Conservation (phyloP, 495 filamentous ascomycete genomes). For the Annulohypoxylon stygium region DNA sequence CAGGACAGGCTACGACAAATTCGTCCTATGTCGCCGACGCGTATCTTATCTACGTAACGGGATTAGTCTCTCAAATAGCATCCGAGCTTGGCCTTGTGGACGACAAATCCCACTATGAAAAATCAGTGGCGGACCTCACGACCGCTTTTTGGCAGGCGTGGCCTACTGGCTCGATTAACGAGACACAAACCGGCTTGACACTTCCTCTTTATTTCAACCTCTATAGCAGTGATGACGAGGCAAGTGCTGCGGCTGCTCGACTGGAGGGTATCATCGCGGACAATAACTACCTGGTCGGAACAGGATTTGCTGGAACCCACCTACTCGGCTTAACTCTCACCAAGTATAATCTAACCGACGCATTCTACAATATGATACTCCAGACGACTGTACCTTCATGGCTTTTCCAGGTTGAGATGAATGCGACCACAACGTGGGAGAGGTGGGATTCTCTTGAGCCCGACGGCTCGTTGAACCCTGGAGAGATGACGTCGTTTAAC, state of each 20-base stretch:
- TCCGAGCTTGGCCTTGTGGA: constrained; percentile 49
- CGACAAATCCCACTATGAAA: constrained; percentile 49
- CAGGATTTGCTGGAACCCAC: constrained; percentile 69
- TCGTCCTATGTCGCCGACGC: constrained; percentile 63
- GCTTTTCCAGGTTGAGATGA: constrained; percentile 66
- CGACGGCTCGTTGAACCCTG: constrained; percentile 64
- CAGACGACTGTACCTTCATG: constrained; percentile 60
- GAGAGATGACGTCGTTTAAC: constrained; percentile 68
- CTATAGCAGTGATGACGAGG: constrained; percentile 19
- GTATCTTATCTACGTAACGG: constrained; percentile 64
- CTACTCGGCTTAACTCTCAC: constrained; percentile 61
- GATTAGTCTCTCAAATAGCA: constrained; percentile 49
- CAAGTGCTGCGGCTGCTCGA: constrained; percentile 47
- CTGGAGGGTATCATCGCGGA: constrained; percentile 56
- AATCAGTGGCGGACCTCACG: constrained; percentile 49
- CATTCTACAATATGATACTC: constrained; percentile 53
- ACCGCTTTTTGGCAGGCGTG: constrained; percentile 58
- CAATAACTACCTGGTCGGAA: constrained; percentile 62
- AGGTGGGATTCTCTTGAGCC: constrained; percentile 68
- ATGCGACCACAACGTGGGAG: constrained; percentile 69
- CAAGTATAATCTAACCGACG: constrained; percentile 49
- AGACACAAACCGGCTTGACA: constrained; percentile 64
- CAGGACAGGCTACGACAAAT: constrained; percentile 58
- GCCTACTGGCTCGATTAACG: constrained; percentile 55
- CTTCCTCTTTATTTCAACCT: constrained; percentile 62